phyloP scores from a whole-genome alignment of 2,329 filamentous ascomycete genomes.

The Arthroderma uncinatum region DNA sequence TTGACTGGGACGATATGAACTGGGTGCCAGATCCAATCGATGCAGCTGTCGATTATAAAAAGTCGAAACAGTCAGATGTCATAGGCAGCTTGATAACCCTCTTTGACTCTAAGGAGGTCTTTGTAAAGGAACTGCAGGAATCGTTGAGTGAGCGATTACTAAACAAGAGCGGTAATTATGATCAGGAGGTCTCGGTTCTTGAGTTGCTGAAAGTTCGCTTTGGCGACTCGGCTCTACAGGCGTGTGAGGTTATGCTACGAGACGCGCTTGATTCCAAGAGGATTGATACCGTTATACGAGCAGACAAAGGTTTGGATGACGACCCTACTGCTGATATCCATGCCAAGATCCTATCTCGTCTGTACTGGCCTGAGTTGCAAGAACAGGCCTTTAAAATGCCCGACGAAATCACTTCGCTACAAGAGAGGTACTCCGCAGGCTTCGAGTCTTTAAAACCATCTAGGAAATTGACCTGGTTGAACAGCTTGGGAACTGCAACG shows the following conservation, averaged over 20 bases:
- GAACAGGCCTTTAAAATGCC: constrained; percentile 40
- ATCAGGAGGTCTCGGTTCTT: constrained; percentile 71
- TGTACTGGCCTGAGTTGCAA: constrained; percentile 83
- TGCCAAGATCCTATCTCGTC: constrained; percentile 75
- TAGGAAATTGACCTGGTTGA: constrained; percentile 79
- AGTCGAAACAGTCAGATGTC: constrained; percentile 78
- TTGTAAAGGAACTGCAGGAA: constrained; percentile 85
- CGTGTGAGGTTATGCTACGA: constrained; percentile 93
- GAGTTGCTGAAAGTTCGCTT: constrained; percentile 81
- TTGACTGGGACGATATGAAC: constrained; percentile 84
- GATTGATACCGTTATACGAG: constrained; percentile 58
- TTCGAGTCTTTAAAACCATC: constrained; percentile 73
- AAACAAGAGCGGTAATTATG: constrained; percentile 54
- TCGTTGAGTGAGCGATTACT: constrained; percentile 76
- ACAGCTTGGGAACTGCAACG: constrained; percentile 65
- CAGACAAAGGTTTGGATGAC: constrained; percentile 34
- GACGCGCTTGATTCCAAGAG: constrained; percentile 76
- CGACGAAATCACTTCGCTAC: constrained; percentile 41
- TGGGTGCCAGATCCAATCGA: constrained; percentile 92
- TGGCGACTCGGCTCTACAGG: constrained; percentile 73
- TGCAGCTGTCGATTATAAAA: constrained; percentile 82
- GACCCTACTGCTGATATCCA: constrained; percentile 38
- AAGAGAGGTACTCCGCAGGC: constrained; percentile 58
- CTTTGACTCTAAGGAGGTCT: constrained; percentile 78
- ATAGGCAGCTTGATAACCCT: constrained; percentile 82